Percentiles rank a stretch among this genome's conserved stretches.
phyloP scores from a whole-genome alignment of 306 rosid genomes.

The Gillenia trifoliata region DNA sequence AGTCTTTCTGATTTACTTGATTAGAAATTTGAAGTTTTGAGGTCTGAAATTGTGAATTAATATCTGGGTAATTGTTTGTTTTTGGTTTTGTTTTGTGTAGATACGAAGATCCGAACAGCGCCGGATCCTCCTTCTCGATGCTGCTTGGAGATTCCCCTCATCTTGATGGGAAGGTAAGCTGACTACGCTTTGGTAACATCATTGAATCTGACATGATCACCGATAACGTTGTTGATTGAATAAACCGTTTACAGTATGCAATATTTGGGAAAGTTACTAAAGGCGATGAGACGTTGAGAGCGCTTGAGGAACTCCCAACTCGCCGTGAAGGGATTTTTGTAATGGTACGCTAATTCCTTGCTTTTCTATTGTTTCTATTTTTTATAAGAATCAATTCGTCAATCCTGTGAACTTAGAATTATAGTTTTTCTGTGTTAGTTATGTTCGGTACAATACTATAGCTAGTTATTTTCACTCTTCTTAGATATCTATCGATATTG shows the following conservation, averaged over 20 bases:
- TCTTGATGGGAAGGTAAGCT: constrained; percentile 72
- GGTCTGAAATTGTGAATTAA: background rate
- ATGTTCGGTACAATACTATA: background rate
- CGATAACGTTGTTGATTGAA: constrained; percentile 27
- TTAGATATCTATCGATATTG: background rate
- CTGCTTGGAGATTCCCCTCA: constrained; percentile 92
- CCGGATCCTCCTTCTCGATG: constrained; percentile 73
- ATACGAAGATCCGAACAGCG: constrained; percentile 79
- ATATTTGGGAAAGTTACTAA: constrained; percentile 90
- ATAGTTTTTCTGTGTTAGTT: background rate
- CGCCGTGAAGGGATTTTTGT: constrained; percentile 85
- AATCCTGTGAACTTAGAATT: background rate
- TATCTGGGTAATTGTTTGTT: background rate
- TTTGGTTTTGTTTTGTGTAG: constrained; percentile 24
- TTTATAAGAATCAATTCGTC: background rate
- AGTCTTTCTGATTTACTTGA: background rate
- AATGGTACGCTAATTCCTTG: constrained; percentile 48
- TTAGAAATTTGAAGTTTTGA: background rate
- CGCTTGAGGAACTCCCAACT: constrained; percentile 86
- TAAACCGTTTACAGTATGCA: constrained; percentile 15
- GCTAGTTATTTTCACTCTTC: background rate
- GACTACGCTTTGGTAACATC: constrained; percentile 4
- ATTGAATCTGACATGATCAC: constrained; percentile 1
- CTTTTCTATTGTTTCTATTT: constrained; percentile 4
- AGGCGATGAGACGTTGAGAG: constrained; percentile 75